Base-by-base conservation (phyloP, 169 alveolate species). In the Toxoplasma gondii region DNA sequence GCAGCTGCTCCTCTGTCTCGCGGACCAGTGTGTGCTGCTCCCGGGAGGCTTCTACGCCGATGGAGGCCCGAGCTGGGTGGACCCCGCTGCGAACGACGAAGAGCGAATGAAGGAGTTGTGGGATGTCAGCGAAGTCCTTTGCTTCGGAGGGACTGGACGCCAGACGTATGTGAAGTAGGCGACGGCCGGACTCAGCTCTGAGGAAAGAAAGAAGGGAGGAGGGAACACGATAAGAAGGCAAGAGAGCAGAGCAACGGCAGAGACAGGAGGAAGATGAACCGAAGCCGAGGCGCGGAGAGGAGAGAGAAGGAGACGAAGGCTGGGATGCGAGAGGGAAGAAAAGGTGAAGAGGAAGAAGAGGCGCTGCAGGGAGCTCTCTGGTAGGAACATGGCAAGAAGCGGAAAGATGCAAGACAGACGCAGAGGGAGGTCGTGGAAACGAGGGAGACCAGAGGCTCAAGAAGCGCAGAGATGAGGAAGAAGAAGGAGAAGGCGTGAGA, bases 31-130 rank as follows among this genome's bases (percentile, higher is more conserved):
- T 7, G 24, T n/a, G 17, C 88, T 91, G 9, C 53, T 53, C 29
- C 67, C 69, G 1, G 94, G 94, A 1, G 87, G 82, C 91, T 91
- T 44, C 90, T 91, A 91, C 41, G 94, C 94, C 0, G 94, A 91
- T 27, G 94, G 94, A 4, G 90, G 90, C 41, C 90, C 90, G 31
- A 41, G 69, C 41, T 82, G 90, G 90, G 90, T 82, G 36, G 67
- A 31, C 41, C 69, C 53, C 36, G 90, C 90, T 7, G 90, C 90
- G 36, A 38, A 41, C 39, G 90, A 82, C 64, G 41, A 36, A 24
- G 67, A 39, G 64, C 67, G 38, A 7, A 22, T 29, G 90, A 22
- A 31, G 31, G 90, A 82, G 64, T 67, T 82, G 31, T 82, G 90
- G 90, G 64, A 4, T 29, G 69, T 82, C 90, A 82, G 90, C 36